Percentiles rank a stretch among this genome's conserved stretches.
Conservation (phyloP, 495 filamentous ascomycete genomes). For the Penicillium riverlandense region DNA sequence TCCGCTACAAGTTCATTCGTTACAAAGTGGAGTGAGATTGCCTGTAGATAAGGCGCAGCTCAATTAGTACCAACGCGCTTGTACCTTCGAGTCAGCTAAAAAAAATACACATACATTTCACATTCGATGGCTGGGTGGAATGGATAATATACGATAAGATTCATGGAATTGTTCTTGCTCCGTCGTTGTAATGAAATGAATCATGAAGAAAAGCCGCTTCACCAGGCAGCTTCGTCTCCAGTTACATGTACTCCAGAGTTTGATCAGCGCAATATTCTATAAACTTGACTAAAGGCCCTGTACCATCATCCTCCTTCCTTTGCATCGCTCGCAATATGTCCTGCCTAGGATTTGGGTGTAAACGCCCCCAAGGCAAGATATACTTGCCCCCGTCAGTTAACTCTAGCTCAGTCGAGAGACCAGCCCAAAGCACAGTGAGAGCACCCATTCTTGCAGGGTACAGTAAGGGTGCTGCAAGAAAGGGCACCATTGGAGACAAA, state of each 20-base stretch:
- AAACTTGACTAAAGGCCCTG: neutral
- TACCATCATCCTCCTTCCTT: slow-evolving; percentile 12
- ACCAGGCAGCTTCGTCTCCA: too few relatives aligned
- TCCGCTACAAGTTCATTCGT: too few relatives aligned
- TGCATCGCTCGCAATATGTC: slow-evolving; percentile 26
- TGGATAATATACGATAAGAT: too few relatives aligned
- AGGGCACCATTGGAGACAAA: neutral
- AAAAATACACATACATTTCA: too few relatives aligned
- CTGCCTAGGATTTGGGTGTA: slow-evolving; percentile 13
- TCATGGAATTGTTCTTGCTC: too few relatives aligned
- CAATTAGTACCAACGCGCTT: too few relatives aligned
- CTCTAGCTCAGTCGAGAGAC: slow-evolving; percentile 25
- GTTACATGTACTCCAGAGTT: neutral
- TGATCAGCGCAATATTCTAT: slow-evolving; percentile 1
- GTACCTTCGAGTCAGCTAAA: too few relatives aligned
- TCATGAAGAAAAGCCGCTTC: too few relatives aligned
- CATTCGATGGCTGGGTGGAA: too few relatives aligned
- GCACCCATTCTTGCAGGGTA: slow-evolving; percentile 25
- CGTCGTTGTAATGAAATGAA: too few relatives aligned
- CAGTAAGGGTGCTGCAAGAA: slow-evolving; percentile 17
- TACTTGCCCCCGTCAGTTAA: slow-evolving; percentile 25
- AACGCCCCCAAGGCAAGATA: slow-evolving; percentile 35
- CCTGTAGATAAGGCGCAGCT: too few relatives aligned
- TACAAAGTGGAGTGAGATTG: too few relatives aligned
- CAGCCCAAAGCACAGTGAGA: slow-evolving; percentile 35